phyloP scores from a whole-genome alignment of 2,329 filamentous ascomycete species.

The Thermothelomyces thermophilus region DNA sequence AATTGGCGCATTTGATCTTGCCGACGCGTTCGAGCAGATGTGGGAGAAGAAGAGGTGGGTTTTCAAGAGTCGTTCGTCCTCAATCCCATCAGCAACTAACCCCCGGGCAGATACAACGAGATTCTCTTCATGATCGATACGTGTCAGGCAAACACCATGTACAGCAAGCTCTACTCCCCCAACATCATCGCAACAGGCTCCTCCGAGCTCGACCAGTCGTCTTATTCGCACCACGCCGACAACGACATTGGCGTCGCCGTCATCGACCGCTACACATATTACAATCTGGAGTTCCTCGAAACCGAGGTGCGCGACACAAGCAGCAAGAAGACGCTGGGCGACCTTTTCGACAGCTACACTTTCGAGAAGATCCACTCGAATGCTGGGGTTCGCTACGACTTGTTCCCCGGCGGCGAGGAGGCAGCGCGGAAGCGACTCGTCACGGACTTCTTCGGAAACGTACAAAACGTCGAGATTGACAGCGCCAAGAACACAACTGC shows the following conservation, averaged over 20 bases:
- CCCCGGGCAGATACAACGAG: slow-evolving; percentile 69
- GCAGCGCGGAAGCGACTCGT: slow-evolving; percentile 73
- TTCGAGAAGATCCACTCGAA: slow-evolving; percentile 90
- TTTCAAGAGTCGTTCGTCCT: too few species aligned
- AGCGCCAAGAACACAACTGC: slow-evolving; percentile 46
- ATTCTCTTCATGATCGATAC: slow-evolving; percentile 99
- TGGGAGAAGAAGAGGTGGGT: slow-evolving; percentile 94
- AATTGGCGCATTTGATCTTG: slow-evolving; percentile 91
- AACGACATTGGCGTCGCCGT: slow-evolving; percentile 97
- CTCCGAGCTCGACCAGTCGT: slow-evolving; percentile 90
- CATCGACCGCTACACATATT: slow-evolving; percentile 98
- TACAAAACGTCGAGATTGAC: slow-evolving; percentile 94
- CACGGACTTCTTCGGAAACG: slow-evolving; percentile 97
- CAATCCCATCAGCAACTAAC: neutral
- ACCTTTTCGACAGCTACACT: slow-evolving; percentile 94
- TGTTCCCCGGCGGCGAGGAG: slow-evolving; percentile 81
- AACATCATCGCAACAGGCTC: slow-evolving; percentile 98
- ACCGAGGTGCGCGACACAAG: slow-evolving; percentile 78
- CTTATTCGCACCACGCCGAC: slow-evolving; percentile 95
- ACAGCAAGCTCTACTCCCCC: slow-evolving; percentile 93
- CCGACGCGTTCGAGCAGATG: slow-evolving; percentile 98
- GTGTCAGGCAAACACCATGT: slow-evolving; percentile 99
- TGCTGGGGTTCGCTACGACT: slow-evolving; percentile 85
- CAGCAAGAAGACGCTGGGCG: slow-evolving; percentile 83
- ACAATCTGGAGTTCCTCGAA: slow-evolving; percentile 95